Evolutionary conservation across 257 asterid genomes (phyloP).

Genomic region (Plantago ovata): DNA sequence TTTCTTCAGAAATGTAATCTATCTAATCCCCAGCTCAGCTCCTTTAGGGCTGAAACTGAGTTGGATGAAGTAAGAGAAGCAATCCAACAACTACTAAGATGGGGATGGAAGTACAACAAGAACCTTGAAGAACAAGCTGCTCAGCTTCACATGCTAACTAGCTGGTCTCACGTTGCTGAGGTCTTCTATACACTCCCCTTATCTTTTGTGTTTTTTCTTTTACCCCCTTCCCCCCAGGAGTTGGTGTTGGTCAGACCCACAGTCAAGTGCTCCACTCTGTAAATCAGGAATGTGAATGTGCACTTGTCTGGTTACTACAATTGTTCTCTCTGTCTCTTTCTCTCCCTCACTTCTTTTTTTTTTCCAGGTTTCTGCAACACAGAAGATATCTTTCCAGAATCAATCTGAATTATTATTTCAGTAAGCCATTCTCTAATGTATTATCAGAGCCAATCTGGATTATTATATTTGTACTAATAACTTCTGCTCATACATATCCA

Average conservation of each 20-base stretch:
- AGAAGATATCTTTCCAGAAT: constrained; percentile 66
- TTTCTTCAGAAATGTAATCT: constrained; percentile 53
- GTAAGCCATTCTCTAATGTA: constrained; percentile 40
- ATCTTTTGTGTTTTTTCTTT: constrained; percentile 8
- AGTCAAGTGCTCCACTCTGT: too few relatives aligned
- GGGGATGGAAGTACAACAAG: constrained; percentile 96
- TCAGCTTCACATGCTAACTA: constrained; percentile 88
- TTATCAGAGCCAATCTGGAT: constrained; percentile 2
- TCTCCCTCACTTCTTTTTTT: constrained; percentile 9
- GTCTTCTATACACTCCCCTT: constrained; percentile 31
- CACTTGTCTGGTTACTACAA: constrained; percentile 9
- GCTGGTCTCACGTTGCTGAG: constrained; percentile 99
- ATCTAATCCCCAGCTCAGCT: constrained; percentile 55
- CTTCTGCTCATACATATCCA: constrained; percentile 17
- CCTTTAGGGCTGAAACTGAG: constrained; percentile 68
- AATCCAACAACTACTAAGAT: constrained; percentile 70
- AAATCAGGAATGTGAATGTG: constrained; percentile 4
- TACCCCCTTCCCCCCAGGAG: too few relatives aligned
- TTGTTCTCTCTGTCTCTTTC: constrained; percentile 6
- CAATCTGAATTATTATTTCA: constrained; percentile 73
- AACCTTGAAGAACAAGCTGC: constrained; percentile 98
- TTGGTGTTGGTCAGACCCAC: too few relatives aligned
- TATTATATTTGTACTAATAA: constrained; percentile 12
- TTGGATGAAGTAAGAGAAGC: constrained; percentile 77
- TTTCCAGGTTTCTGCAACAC: constrained; percentile 73